Percentiles rank a stretch among this genome's conserved stretches.
Evolutionary conservation across 345 rosid genomes (phyloP).

Genomic region (Cardiospermum halicacabum): DNA sequence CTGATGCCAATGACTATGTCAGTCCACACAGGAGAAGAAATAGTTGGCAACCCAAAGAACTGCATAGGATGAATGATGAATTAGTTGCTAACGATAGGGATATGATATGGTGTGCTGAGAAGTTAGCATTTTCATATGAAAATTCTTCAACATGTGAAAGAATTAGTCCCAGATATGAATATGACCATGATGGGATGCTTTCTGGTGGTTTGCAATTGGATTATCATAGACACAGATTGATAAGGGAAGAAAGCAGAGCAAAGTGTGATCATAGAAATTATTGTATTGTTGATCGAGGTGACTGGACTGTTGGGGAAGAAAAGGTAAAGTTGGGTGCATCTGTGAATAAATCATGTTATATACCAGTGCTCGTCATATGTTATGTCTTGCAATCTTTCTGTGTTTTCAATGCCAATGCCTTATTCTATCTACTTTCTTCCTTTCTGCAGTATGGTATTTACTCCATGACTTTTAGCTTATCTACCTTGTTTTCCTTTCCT

Average conservation of each 20-base stretch:
- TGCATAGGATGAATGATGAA: conserved; percentile 20
- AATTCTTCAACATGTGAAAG: conserved; percentile 23
- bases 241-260: conserved; percentile 25
- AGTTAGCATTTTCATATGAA: conserved; percentile 18
- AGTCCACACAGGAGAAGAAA: conserved; percentile 23
- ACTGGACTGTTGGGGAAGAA: conserved; percentile 40
- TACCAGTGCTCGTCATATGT: conserved; percentile 21
- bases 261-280: conserved; percentile 20
- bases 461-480: conserved; percentile 6
- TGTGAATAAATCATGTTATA: conserved; percentile 23
- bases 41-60: conserved; percentile 19
- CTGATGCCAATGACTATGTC: conserved; percentile 19
- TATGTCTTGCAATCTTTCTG: conserved; percentile 16
- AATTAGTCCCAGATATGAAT: conserved; percentile 15
- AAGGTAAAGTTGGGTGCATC: conserved; percentile 58
- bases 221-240: conserved; percentile 15
- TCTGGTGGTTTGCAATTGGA: conserved; percentile 17
- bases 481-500: conserved; percentile 3
- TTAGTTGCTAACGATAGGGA: conserved; percentile 28
- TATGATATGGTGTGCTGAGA: conserved; percentile 21
- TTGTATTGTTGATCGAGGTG: conserved; percentile 27
- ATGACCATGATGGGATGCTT: conserved; percentile 11
- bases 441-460: neutral
- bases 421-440: conserved; percentile 4
- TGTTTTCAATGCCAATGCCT: conserved; percentile 14